Conservation (phyloP, 1,284 basidiomycete genomes). For the Neonothopanus nambi region DNA sequence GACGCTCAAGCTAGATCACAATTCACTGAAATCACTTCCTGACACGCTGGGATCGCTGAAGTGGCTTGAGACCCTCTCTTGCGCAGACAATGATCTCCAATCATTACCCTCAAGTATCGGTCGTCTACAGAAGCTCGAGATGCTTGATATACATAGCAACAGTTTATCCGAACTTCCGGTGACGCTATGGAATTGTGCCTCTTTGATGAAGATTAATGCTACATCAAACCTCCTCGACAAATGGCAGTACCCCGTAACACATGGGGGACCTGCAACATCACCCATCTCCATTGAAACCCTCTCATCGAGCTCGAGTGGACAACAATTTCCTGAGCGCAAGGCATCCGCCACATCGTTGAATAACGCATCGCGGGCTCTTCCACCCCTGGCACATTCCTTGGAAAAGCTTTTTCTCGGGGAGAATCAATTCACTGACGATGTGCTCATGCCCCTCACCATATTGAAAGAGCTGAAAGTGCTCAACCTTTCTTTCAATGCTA, state of each 20-base stretch:
- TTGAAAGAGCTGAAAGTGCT: constrained; percentile 80
- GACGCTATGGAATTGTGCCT: constrained; percentile 84
- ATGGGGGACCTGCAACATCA: background rate
- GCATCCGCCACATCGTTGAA: constrained; percentile 40
- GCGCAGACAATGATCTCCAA: constrained; percentile 88
- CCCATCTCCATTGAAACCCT: background rate
- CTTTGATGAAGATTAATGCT: constrained; percentile 77
- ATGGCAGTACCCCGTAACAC: constrained; percentile 53
- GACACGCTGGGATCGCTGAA: constrained; percentile 77
- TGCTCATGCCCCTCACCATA: constrained; percentile 73
- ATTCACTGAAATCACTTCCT: constrained; percentile 85
- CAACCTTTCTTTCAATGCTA: constrained; percentile 95
- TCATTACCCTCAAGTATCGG: constrained; percentile 81
- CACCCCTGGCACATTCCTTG: constrained; percentile 74
- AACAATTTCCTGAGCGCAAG: constrained; percentile 38
- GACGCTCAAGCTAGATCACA: constrained; percentile 78
- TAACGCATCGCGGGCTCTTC: constrained; percentile 25
- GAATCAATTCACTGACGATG: constrained; percentile 86
- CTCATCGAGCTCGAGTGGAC: background rate
- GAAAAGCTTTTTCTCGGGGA: constrained; percentile 86
- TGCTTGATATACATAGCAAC: constrained; percentile 91
- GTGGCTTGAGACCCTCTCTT: constrained; percentile 75
- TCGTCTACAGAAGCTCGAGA: constrained; percentile 72
- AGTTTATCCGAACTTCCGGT: constrained; percentile 79
- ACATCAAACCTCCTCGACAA: constrained; percentile 86